phyloP scores from a whole-genome alignment of 2,329 filamentous ascomycete genomes.

The Penicillium janthinellum region DNA sequence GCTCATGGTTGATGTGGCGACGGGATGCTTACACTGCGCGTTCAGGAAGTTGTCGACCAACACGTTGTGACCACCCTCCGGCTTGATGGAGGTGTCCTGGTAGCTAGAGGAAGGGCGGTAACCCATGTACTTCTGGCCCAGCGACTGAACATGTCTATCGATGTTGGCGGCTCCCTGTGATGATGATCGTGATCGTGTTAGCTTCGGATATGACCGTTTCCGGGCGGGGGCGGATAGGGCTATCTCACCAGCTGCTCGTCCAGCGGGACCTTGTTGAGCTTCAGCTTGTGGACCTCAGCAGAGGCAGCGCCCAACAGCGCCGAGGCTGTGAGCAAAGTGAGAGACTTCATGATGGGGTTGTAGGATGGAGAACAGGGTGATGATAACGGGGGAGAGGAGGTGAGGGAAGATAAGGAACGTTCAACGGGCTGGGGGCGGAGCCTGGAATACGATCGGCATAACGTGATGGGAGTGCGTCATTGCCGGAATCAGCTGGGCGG shows the following conservation, averaged over 20 bases:
- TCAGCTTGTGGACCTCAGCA: constrained; percentile 91
- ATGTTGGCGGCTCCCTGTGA: constrained; percentile 73
- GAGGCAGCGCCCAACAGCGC: constrained; percentile 79
- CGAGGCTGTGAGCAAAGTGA: constrained; percentile 74
- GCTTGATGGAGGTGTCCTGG: constrained; percentile 68
- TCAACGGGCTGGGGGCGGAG: constrained; percentile 26
- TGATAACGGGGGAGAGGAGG: constrained; percentile 13
- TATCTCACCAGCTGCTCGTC: constrained; percentile 83
- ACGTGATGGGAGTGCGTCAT: constrained; percentile 27
- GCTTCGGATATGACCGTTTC: constrained; percentile 12
- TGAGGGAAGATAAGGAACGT: constrained; percentile 31
- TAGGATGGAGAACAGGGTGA: constrained; percentile 20
- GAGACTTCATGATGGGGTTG: constrained; percentile 72
- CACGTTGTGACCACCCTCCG: constrained; percentile 72
- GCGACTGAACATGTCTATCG: constrained; percentile 74
- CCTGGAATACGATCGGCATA: constrained; percentile 26
- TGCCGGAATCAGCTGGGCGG: constrained; percentile 23
- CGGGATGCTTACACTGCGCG: constrained; percentile 77
- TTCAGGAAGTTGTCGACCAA: constrained; percentile 98
- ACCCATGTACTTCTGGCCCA: constrained; percentile 97
- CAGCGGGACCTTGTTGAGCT: constrained; percentile 94
- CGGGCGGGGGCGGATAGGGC: constrained; percentile 7
- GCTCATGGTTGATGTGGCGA: neutral
- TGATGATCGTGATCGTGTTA: constrained; percentile 6
- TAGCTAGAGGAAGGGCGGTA: constrained; percentile 65